These are phyloP conservation scores for Penicillium hordei DNA, from an alignment of 2,329 filamentous ascomycete genomes.

Conservation along the genomic window DNA sequence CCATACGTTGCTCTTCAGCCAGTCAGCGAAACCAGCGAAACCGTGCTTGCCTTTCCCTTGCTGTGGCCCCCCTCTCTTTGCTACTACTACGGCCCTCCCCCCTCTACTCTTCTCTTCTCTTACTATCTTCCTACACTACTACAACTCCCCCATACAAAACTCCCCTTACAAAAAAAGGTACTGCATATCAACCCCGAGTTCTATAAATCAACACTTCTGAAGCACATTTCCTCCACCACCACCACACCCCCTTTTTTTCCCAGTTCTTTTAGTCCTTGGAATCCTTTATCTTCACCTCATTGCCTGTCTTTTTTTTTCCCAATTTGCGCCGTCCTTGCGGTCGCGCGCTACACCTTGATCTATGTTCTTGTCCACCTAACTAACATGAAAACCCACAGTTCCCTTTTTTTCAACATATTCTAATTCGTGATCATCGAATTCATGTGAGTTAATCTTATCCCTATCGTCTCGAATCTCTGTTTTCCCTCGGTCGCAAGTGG, in stretches of 20 bases:
- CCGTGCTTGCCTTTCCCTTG: conserved; percentile 23
- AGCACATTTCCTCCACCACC: conserved; percentile 29
- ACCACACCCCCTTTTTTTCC: conserved; percentile 21
- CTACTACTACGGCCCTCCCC: conserved; percentile 38
- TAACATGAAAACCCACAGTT: conserved; percentile 3
- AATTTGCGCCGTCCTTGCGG: conserved; percentile 13
- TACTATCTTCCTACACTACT: conserved; percentile 32
- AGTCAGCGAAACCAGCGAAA: conserved; percentile 25
- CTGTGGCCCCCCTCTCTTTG: conserved; percentile 30
- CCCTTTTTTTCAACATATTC: background rate
- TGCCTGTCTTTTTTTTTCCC: conserved; percentile 9
- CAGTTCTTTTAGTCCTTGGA: conserved; percentile 11
- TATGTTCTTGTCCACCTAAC: conserved; percentile 6
- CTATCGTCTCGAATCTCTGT: background rate
- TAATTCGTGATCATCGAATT: background rate
- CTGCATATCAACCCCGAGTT: conserved; percentile 38
- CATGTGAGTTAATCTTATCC: conserved; percentile 5
- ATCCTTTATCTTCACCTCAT: conserved; percentile 15
- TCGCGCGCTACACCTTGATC: conserved; percentile 13
- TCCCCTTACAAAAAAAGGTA: conserved; percentile 40
- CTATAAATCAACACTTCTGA: conserved; percentile 22
- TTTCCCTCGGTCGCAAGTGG: conserved; percentile 6
- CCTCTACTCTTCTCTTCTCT: conserved; percentile 33
- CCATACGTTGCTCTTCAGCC: conserved; percentile 23
- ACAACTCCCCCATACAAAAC: conserved; percentile 33